Conservation (phyloP, 495 filamentous ascomycete species). For the Neurospora intermedia region DNA sequence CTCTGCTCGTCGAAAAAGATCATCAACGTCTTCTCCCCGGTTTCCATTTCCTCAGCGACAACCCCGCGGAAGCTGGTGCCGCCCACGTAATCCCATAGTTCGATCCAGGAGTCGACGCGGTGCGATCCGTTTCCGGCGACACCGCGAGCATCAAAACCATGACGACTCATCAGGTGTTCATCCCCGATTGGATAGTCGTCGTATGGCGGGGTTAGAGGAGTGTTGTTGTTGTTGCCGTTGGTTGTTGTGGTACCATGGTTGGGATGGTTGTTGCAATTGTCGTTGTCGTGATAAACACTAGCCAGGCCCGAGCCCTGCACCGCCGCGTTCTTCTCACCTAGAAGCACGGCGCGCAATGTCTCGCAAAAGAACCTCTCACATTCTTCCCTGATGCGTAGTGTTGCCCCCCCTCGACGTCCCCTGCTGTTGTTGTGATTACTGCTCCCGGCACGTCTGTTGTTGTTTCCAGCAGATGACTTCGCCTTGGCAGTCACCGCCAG, state of each 20-base stretch:
- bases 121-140: constrained; percentile 10
- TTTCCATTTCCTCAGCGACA: constrained; percentile 43
- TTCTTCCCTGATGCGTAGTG: constrained; percentile 93
- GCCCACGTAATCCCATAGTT: constrained; percentile 82
- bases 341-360: constrained; percentile 81
- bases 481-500: constrained; percentile 46
- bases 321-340: constrained; percentile 79
- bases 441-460: constrained; percentile 6
- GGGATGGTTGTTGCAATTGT: background rate
- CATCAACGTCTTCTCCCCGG: constrained; percentile 63
- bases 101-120: constrained; percentile 45
- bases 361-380: constrained; percentile 99
- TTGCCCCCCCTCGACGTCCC: constrained; percentile 74
- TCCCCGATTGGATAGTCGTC: constrained; percentile 24
- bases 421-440: constrained; percentile 21
- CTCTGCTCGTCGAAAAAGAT: constrained; percentile 66
- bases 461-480: constrained; percentile 24
- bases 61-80: constrained; percentile 79
- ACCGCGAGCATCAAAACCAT: background rate
- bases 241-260: constrained; percentile 23
- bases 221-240: background rate
- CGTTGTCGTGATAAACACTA: constrained; percentile 45
- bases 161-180: constrained; percentile 9
- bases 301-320: constrained; percentile 63
- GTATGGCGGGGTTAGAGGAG: constrained; percentile 25